Evolutionary conservation across 176 grass and related monocot species (phyloP).

Genomic region (Zoysia pacifica): DNA sequence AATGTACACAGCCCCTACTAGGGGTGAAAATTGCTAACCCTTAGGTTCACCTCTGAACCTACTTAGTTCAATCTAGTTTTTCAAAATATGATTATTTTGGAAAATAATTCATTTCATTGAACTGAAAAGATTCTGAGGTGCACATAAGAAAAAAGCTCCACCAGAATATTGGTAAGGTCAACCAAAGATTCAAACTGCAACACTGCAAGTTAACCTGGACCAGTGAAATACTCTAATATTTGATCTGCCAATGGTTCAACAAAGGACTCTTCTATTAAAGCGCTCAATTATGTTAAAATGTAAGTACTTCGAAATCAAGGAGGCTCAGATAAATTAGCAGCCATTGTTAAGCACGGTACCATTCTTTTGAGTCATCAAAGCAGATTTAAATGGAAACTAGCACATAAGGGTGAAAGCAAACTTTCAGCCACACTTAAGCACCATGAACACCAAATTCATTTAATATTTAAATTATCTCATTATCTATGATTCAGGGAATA

Average conservation of each 20-base stretch:
- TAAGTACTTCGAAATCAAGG: background rate
- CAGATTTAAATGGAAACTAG: background rate
- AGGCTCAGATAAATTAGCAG: background rate
- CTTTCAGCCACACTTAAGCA: background rate
- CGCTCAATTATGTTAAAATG: background rate
- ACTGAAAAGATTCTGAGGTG: no score
- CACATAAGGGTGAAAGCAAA: background rate
- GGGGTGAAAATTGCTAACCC: no score
- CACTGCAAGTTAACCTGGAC: background rate
- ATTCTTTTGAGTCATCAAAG: background rate
- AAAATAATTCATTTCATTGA: no score
- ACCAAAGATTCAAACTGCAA: no score
- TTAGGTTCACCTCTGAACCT: no score
- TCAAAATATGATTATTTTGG: no score
- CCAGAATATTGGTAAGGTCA: no score
- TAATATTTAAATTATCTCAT: slow-evolving; percentile 16
- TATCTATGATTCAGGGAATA: slow-evolving; percentile 17
- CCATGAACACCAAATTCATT: background rate
- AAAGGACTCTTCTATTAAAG: background rate
- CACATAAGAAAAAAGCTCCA: no score
- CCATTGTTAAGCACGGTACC: background rate
- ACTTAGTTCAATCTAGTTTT: no score
- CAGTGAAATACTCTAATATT: background rate
- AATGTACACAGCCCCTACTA: background rate
- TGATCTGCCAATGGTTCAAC: background rate